Percentiles rank a stretch among this genome's conserved stretches.
Evolutionary conservation across 2,329 filamentous ascomycete species (phyloP).

Genomic region (Alternaria incomplexa): DNA sequence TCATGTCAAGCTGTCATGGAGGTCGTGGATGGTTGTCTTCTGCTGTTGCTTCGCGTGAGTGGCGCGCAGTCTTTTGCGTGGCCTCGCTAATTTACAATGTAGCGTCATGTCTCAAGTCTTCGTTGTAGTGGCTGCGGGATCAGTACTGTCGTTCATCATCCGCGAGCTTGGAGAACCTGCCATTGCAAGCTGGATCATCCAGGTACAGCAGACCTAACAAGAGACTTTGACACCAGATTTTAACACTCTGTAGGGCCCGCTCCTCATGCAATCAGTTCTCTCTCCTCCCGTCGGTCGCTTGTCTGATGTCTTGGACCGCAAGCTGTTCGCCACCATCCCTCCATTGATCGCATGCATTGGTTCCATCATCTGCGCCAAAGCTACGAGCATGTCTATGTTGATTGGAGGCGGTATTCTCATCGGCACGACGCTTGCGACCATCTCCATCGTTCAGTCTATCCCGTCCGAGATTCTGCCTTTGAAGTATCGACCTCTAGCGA

Average conservation of each 20-base stretch:
- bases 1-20: constrained; percentile 61
- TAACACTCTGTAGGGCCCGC: constrained; percentile 54
- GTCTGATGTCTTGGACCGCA: constrained; percentile 63
- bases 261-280: constrained; percentile 64
- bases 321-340: constrained; percentile 59
- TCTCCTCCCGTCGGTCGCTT: constrained; percentile 63
- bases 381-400: constrained; percentile 61
- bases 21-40: constrained; percentile 60
- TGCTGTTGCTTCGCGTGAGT: constrained; percentile 57
- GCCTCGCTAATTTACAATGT: neutral
- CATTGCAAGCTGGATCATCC: constrained; percentile 63
- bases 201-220: constrained; percentile 37
- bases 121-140: constrained; percentile 62
- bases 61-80: constrained; percentile 11
- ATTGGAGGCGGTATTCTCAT: constrained; percentile 66
- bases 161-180: constrained; percentile 59
- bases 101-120: constrained; percentile 61
- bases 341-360: constrained; percentile 62
- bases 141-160: constrained; percentile 63
- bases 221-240: neutral
- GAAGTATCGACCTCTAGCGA: constrained; percentile 63
- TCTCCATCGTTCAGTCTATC: constrained; percentile 63
- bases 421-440: constrained; percentile 60
- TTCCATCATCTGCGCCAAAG: constrained; percentile 61
- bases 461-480: constrained; percentile 63